Conservation (phyloP, 2,329 filamentous ascomycete genomes). For the Colletotrichum sp. region DNA sequence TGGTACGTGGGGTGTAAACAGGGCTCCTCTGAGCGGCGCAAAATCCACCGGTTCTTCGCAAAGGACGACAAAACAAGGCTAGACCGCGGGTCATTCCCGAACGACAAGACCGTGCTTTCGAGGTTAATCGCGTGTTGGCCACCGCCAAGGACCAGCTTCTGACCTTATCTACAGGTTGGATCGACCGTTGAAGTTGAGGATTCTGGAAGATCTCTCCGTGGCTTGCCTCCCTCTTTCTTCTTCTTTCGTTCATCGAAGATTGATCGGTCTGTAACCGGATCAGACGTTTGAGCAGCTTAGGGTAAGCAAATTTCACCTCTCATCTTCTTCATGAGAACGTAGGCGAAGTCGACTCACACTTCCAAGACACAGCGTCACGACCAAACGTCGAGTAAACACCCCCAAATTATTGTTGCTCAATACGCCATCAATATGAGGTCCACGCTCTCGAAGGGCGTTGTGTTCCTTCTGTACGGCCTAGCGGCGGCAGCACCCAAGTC, state of each 20-base stretch:
- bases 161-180: slow-evolving; percentile 12
- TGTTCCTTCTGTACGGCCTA: slow-evolving; percentile 8
- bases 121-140: neutral
- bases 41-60: slow-evolving; percentile 5
- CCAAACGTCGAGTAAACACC: neutral
- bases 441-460: neutral
- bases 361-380: neutral
- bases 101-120: slow-evolving; percentile 14
- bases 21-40: neutral
- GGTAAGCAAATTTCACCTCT: neutral
- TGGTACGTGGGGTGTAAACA: neutral
- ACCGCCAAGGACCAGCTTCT: neutral
- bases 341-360: neutral
- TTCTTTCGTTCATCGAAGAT: neutral
- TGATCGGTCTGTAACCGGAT: neutral
- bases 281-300: neutral
- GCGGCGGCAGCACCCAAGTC: neutral
- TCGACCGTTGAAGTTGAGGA: slow-evolving; percentile 6
- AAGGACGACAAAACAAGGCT: neutral
- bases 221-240: neutral
- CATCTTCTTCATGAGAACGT: neutral
- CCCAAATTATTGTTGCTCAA: neutral
- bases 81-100: slow-evolving; percentile 6
- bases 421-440: slow-evolving; percentile 2
- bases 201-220: neutral